Evolutionary conservation across 2,329 filamentous ascomycete species (phyloP), one percentile per base, ranked within the genome.

Genomic region (Cryphonectria parasitica): DNA sequence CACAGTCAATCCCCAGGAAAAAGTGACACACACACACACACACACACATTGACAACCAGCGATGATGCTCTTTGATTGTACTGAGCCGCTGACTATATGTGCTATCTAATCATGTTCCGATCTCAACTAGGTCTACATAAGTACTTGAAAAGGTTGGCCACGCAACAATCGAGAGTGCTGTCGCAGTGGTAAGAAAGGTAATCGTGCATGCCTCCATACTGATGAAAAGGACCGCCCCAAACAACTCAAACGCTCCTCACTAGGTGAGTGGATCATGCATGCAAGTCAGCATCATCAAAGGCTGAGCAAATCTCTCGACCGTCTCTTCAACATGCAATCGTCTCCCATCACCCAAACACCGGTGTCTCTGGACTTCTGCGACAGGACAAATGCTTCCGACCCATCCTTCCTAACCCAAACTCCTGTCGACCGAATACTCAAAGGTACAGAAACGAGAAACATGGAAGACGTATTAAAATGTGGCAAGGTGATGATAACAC

Each of bases 381-480:
- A 72, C 70, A 65, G 61, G 68, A 39, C 70, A 62, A 65, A 67
- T 67, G 49, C 64, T 71, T 68, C 63, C 56, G 45, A 68, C 28
- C 39, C 34, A 36, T 56, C 65, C 66, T 56, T 25, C 41, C 56
- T 45, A 36, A 58, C 49, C 54, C 62, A 45, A 69, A 68, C 69
- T 71, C 71, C 69, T 60, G 28, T 43, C 56, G 7, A 63, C 54
- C 68, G 31, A 64, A 7, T 15, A 52, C 25, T 31, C 64, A 60
- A 66, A 64, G 43, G 54, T 66, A 49, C 39, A 64, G 43, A 62
- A 62, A 65, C 41, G 52, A 45, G 49, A 64, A 31, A 15, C 39
- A 66, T 10, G 62, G n/a, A 70, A 69, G 17, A 17, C 17, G 28
- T 41, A 67, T 67, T 69, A 72, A 64, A 49, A 69, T 19, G 54